These are phyloP conservation scores for Candida bentonensis DNA, from an alignment of 805 yeast species.

Conservation along the genomic window DNA sequence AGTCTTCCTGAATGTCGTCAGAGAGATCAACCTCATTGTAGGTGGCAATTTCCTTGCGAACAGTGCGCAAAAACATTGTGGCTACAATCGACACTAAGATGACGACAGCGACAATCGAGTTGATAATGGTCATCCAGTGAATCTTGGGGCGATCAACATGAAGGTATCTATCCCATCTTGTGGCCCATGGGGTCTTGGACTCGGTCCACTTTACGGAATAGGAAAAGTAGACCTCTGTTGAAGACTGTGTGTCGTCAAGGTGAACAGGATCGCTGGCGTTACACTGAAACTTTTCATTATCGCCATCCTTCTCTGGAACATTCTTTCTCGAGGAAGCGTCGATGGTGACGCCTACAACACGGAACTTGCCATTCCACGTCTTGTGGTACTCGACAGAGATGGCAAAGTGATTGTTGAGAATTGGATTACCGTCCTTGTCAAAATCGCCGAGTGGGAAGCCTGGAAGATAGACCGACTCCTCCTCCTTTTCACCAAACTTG, in stretches of 20 bases:
- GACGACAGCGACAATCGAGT: conserved; percentile 70
- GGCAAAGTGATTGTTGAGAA: conserved; percentile 64
- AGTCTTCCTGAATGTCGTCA: conserved; percentile 71
- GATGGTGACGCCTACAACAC: conserved; percentile 86
- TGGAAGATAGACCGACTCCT: conserved; percentile 52
- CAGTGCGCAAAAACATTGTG: conserved; percentile 63
- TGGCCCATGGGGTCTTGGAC: conserved; percentile 82
- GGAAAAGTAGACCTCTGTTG: conserved; percentile 48
- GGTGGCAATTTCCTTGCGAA: conserved; percentile 71
- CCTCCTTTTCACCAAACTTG: conserved; percentile 30
- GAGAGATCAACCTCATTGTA: conserved; percentile 84
- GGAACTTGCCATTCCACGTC: conserved; percentile 48
- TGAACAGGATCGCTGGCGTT: conserved; percentile 13
- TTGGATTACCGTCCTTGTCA: conserved; percentile 27
- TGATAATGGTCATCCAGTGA: conserved; percentile 89
- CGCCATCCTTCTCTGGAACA: conserved; percentile 21
- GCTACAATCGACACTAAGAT: conserved; percentile 65
- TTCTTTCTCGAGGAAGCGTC: conserved; percentile 47
- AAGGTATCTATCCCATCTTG: conserved; percentile 95
- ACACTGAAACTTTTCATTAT: conserved; percentile 15
- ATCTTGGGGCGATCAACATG: conserved; percentile 85
- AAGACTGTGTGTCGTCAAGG: background rate
- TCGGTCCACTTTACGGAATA: conserved; percentile 65
- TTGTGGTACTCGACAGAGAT: conserved; percentile 72
- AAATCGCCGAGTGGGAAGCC: conserved; percentile 72